Evolutionary conservation across 208 protist genomes (phyloP).

Genomic region (Trypanosoma cruzi): DNA sequence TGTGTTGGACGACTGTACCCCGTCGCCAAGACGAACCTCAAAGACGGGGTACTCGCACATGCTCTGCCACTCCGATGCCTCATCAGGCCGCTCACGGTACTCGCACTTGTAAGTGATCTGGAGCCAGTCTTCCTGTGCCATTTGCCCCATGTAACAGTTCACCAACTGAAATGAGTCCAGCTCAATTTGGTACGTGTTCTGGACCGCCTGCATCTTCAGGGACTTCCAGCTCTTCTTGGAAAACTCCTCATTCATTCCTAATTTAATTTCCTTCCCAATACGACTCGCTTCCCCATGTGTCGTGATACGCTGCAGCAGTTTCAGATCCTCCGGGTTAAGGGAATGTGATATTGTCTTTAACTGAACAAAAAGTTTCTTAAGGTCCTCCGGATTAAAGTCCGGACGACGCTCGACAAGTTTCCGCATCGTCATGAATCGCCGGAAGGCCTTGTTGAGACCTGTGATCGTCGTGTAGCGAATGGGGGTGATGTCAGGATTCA

Average conservation of each 20-base stretch:
- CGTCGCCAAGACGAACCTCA: constrained; percentile 86
- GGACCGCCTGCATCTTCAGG: constrained; percentile 58
- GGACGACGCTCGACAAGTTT: constrained; percentile 88
- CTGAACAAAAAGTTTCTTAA: constrained; percentile 76
- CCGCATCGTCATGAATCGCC: constrained; percentile 87
- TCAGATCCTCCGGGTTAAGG: constrained; percentile 59
- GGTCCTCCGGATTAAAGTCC: constrained; percentile 68
- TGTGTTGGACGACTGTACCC: constrained; percentile 66
- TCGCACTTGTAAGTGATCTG: constrained; percentile 90
- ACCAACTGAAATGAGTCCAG: constrained; percentile 86
- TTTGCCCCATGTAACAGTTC: constrained; percentile 91
- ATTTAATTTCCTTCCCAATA: constrained; percentile 82
- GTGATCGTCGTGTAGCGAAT: constrained; percentile 81
- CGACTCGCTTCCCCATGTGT: constrained; percentile 88
- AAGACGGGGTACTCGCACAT: constrained; percentile 89
- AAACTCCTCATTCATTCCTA: constrained; percentile 83
- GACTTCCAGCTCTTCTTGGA: constrained; percentile 89
- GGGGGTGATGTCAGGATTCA: constrained; percentile 86
- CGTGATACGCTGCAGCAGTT: constrained; percentile 79
- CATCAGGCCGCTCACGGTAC: constrained; percentile 66
- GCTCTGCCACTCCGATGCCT: constrained; percentile 68
- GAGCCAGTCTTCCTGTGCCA: constrained; percentile 90
- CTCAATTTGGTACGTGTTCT: constrained; percentile 82
- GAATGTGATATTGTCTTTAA: constrained; percentile 72
- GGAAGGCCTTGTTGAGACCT: constrained; percentile 73